Percentiles rank a stretch among this genome's conserved stretches.
These are phyloP conservation scores for Exophiala sideris DNA, from an alignment of 2,329 filamentous ascomycete species.

Conservation along the genomic window DNA sequence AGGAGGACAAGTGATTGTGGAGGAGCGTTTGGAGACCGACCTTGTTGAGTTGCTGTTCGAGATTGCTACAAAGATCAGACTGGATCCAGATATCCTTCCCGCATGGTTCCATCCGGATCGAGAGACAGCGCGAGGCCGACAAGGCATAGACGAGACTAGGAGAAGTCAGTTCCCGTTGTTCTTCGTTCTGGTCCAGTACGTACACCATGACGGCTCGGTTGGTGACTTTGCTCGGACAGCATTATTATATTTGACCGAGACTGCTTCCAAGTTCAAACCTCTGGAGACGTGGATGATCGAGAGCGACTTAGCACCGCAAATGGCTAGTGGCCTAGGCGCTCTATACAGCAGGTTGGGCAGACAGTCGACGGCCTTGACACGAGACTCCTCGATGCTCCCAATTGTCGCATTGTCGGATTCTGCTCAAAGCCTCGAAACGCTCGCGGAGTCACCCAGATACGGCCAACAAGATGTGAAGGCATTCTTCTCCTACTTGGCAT, in stretches of 20 bases:
- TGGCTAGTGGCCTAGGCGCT: conserved; percentile 91
- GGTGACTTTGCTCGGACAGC: conserved; percentile 96
- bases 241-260: conserved; percentile 91
- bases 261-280: conserved; percentile 74
- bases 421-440: conserved; percentile 67
- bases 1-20: conserved; percentile 63
- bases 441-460: conserved; percentile 68
- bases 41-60: conserved; percentile 93
- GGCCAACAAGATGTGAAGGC: conserved; percentile 86
- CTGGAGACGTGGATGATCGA: conserved; percentile 96
- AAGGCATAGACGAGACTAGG: conserved; percentile 70
- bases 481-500: conserved; percentile 89
- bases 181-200: conserved; percentile 92
- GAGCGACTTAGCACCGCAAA: conserved; percentile 90
- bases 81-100: conserved; percentile 80
- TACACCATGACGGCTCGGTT: conserved; percentile 89
- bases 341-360: conserved; percentile 67
- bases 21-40: conserved; percentile 77
- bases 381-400: conserved; percentile 68
- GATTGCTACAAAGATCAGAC: conserved; percentile 90
- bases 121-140: conserved; percentile 38
- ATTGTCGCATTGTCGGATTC: conserved; percentile 90
- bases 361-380: conserved; percentile 73
- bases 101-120: conserved; percentile 79
- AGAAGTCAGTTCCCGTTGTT: conserved; percentile 93